Conservation (phyloP, 164 flowering plant species). For the Stephania cephalantha region DNA sequence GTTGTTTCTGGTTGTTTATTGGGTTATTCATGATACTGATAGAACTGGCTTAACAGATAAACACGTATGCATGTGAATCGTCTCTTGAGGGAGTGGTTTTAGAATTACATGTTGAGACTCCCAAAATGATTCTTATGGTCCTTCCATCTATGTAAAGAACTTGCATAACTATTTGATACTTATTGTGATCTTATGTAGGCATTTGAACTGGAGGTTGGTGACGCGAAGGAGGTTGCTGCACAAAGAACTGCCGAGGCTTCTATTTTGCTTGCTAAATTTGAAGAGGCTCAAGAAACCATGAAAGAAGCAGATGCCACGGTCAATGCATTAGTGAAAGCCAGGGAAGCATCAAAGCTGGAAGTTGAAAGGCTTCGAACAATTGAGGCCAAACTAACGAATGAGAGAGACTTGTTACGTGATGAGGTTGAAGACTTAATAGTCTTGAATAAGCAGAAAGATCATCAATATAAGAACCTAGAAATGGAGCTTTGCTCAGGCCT, state of each 20-base stretch:
- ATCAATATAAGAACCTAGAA: conserved; percentile 39
- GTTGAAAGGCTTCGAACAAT: conserved; percentile 37
- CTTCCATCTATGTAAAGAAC: background rate
- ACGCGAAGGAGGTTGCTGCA: conserved; percentile 45
- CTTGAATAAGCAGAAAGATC: conserved; percentile 29
- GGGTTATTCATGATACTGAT: no score
- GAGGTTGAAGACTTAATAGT: conserved; percentile 49
- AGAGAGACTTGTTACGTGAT: conserved; percentile 31
- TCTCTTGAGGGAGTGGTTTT: background rate
- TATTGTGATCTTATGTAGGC: conserved; percentile 33
- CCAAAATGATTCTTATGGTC: background rate
- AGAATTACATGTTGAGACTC: background rate
- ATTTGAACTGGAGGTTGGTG: conserved; percentile 52
- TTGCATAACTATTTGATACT: background rate
- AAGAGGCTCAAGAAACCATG: conserved; percentile 71
- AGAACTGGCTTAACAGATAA: background rate
- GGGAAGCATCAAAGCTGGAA: conserved; percentile 63
- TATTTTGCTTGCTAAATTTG: conserved; percentile 60
- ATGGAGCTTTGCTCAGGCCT: conserved; percentile 32
- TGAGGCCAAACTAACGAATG: conserved; percentile 26
- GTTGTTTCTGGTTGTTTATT: no score
- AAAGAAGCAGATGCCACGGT: conserved; percentile 77
- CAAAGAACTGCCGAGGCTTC: conserved; percentile 70
- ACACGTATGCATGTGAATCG: background rate
- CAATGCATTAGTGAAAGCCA: conserved; percentile 65